A percentile compares a stretch with the other conserved stretches of the same genome.
phyloP scores from a whole-genome alignment of 805 yeast genomes.

The Monosporozyma aquatica region DNA sequence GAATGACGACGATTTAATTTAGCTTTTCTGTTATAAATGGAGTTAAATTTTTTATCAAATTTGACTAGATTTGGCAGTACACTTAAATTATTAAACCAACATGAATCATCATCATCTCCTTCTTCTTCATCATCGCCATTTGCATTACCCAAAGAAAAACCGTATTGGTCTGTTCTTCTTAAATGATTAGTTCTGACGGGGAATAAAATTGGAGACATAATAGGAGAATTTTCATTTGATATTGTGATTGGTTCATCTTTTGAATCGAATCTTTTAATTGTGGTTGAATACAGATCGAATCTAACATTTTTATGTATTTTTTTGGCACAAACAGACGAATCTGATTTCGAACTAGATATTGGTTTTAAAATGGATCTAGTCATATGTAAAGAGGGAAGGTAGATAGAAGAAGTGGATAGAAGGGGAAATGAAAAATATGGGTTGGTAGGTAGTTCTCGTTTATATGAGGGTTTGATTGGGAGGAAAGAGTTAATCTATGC shows the following conservation, averaged over 20 bases:
- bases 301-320: conserved; percentile 42
- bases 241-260: conserved; percentile 53
- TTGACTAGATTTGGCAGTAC: conserved; percentile 7
- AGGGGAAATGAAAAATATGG: too few species aligned
- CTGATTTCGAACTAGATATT: neutral
- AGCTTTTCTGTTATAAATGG: neutral
- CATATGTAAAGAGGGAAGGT: too few species aligned
- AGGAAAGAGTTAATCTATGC: too few species aligned
- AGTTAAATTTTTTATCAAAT: conserved; percentile 7
- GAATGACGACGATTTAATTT: conserved; percentile 3
- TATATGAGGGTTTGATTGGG: too few species aligned
- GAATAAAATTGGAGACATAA: conserved; percentile 13
- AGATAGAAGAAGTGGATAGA: too few species aligned
- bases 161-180: too few species aligned
- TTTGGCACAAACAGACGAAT: neutral
- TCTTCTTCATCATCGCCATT: conserved; percentile 3
- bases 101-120: conserved; percentile 6
- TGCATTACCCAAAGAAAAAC: too few species aligned
- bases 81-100: conserved; percentile 11
- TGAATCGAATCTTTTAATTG: conserved; percentile 56
- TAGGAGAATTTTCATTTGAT: conserved; percentile 44
- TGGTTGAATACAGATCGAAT: conserved; percentile 52
- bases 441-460: too few species aligned
- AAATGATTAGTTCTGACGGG: conserved; percentile 5
- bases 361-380: neutral